Evolutionary conservation across 768 basidiomycete species (phyloP), one percentile per base, ranked within the genome.

Genomic region (Dioszegia crocea): DNA sequence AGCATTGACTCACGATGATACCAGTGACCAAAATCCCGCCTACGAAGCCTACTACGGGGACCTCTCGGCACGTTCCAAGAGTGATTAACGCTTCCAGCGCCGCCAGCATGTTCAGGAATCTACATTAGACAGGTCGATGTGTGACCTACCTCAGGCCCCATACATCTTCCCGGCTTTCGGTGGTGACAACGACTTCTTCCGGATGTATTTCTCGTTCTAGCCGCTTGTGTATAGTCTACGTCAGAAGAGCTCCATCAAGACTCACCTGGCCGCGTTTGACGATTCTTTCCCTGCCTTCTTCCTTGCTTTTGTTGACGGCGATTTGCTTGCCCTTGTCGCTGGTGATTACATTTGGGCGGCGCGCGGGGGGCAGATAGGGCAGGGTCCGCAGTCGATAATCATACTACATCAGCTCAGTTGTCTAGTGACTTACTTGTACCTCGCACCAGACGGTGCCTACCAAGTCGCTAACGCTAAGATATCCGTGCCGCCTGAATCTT

Each of bases 21-120:
- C 91, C 91, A 24, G 84, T 72, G 16, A 93, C 81, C 21, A 87
- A 77, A 54, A 85, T 79, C 24, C 77, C 83, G 24, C 87, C 81
- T 3, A 90, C 74, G 56, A 89, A 80, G 0, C 88, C 88, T 62
- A 91, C 88, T 1, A 93, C 86, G 3, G 88, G 89, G 52, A 92
- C 80, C 76, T 94, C 91, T 8, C 91, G 84, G 51, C 77, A 78
- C 33, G 86, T 90, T 57, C 49, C 60, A 38, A 66, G 53, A 27
- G 53, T 50, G 45, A 64, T 39, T 12, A 92, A 78, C 10, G 82
- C 81, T 48, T 81, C 78, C n/a, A 93, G 66, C 48, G 83, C 84
- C 3, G 81, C 79, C 1, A 91, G 74, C 82, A 91, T 86, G 64
- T 87, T 86, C 23, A 91, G 64, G 9, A 94, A 78, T 21, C 91